Conservation (phyloP, 2,329 filamentous ascomycete genomes). For the Aspergillus spinulosporus region DNA sequence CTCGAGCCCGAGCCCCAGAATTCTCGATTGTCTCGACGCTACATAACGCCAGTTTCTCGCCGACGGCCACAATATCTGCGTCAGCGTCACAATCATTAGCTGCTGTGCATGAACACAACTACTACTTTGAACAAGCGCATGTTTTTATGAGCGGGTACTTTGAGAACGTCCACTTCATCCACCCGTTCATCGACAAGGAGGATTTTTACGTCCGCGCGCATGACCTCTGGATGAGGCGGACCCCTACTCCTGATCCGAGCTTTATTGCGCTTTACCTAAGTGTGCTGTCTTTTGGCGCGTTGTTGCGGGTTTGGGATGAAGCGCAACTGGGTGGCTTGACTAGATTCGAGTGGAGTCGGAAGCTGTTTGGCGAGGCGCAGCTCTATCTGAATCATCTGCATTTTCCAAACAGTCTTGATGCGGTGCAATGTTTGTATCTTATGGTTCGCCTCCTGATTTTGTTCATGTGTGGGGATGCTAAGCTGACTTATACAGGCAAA, state of each 20-base stretch:
- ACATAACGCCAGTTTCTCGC: conserved; percentile 50
- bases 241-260: conserved; percentile 36
- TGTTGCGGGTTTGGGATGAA: conserved; percentile 48
- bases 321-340: conserved; percentile 44
- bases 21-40: conserved; percentile 48
- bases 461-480: background rate
- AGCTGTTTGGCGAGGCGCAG: conserved; percentile 48
- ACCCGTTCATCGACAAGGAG: conserved; percentile 51
- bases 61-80: conserved; percentile 18
- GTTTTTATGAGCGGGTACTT: conserved; percentile 52
- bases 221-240: conserved; percentile 44
- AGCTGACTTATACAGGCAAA: conserved; percentile 38
- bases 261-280: conserved; percentile 52
- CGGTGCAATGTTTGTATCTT: conserved; percentile 51
- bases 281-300: conserved; percentile 49
- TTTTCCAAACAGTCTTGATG: conserved; percentile 50
- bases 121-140: conserved; percentile 48
- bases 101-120: conserved; percentile 32
- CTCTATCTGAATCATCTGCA: conserved; percentile 41
- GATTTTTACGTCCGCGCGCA: conserved; percentile 47
- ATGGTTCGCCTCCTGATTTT: conserved; percentile 35
- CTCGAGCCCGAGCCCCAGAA: conserved; percentile 9
- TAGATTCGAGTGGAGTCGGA: conserved; percentile 50
- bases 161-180: conserved; percentile 50
- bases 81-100: conserved; percentile 20